Conservation (phyloP, 2,329 filamentous ascomycete genomes). For the Botrytis fabae region DNA sequence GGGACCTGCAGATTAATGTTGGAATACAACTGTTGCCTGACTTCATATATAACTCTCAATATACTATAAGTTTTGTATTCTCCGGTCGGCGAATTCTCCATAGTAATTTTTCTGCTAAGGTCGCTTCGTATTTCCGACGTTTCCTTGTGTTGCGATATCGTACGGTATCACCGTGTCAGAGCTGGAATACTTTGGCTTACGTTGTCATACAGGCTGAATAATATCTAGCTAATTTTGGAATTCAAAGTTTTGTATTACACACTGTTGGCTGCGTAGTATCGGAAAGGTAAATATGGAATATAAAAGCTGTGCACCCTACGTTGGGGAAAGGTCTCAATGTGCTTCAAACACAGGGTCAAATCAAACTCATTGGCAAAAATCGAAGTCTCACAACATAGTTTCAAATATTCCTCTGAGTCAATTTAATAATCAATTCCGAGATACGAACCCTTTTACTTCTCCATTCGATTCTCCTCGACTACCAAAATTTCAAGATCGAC, state of each 20-base stretch:
- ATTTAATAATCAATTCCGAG: slow-evolving; percentile 15
- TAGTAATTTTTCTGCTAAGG: neutral
- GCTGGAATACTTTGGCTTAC: slow-evolving; percentile 14
- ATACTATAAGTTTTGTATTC: slow-evolving; percentile 19
- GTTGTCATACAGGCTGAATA: slow-evolving; percentile 19
- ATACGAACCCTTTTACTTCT: slow-evolving; percentile 15
- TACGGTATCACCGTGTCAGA: slow-evolving; percentile 14
- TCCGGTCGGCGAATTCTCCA: slow-evolving; percentile 22
- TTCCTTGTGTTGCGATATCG: slow-evolving; percentile 17
- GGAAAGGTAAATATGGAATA: slow-evolving; percentile 21
- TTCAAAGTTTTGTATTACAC: neutral
- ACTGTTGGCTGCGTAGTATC: neutral
- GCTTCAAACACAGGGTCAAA: slow-evolving; percentile 15
- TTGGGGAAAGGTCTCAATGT: slow-evolving; percentile 16
- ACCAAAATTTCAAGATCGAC: neutral
- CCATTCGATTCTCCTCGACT: neutral
- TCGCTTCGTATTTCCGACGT: neutral
- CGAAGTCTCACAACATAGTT: slow-evolving; percentile 18
- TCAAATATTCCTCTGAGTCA: slow-evolving; percentile 17
- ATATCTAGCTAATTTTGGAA: slow-evolving; percentile 2
- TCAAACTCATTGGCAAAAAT: slow-evolving; percentile 6
- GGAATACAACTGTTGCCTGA: neutral
- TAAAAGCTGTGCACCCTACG: slow-evolving; percentile 22
- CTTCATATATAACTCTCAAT: neutral
- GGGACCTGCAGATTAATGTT: slow-evolving; percentile 10